Evolutionary conservation across 371 early-diverging fungal genomes (phyloP).

Genomic region (Umbelopsis sp.): DNA sequence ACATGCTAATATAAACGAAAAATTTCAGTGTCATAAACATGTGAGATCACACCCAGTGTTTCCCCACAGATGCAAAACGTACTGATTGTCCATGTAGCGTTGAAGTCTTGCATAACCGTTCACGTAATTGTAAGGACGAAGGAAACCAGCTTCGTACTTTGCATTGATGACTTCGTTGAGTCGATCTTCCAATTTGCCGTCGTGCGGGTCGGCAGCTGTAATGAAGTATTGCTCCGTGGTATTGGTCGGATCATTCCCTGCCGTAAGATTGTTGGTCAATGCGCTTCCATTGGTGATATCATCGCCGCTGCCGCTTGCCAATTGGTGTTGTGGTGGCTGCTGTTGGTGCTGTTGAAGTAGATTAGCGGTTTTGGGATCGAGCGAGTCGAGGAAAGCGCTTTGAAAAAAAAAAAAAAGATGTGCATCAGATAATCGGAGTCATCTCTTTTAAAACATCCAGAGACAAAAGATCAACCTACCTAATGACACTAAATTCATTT

Average conservation of each 20-base stretch:
- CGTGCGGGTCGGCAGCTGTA: conserved; percentile 88
- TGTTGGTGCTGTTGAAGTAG: conserved; percentile 19
- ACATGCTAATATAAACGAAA: conserved; percentile 56
- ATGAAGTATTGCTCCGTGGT: conserved; percentile 82
- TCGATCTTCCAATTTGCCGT: conserved; percentile 81
- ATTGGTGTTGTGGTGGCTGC: conserved; percentile 13
- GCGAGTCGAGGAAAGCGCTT: conserved; percentile 63
- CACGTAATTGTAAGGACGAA: conserved; percentile 94
- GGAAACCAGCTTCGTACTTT: conserved; percentile 91
- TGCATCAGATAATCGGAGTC: not conserved
- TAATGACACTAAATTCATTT: conserved; percentile 73
- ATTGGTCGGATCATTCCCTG: not conserved
- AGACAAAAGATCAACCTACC: conserved; percentile 26
- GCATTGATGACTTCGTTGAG: conserved; percentile 89
- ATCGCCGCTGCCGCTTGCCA: conserved; percentile 24
- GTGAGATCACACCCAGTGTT: not conserved
- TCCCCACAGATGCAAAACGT: conserved; percentile 22
- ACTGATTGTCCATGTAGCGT: conserved; percentile 88
- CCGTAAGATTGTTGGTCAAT: conserved; percentile 14
- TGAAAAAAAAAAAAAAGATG: not conserved
- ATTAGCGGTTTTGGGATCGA: conserved; percentile 38
- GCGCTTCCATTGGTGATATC: conserved; percentile 23
- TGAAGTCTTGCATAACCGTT: conserved; percentile 89
- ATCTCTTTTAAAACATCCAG: not conserved
- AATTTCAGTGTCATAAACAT: not conserved